Evolutionary conservation across 345 rosid genomes (phyloP), one percentile per base, ranked within the genome.

Genomic region (Brassica incana): DNA sequence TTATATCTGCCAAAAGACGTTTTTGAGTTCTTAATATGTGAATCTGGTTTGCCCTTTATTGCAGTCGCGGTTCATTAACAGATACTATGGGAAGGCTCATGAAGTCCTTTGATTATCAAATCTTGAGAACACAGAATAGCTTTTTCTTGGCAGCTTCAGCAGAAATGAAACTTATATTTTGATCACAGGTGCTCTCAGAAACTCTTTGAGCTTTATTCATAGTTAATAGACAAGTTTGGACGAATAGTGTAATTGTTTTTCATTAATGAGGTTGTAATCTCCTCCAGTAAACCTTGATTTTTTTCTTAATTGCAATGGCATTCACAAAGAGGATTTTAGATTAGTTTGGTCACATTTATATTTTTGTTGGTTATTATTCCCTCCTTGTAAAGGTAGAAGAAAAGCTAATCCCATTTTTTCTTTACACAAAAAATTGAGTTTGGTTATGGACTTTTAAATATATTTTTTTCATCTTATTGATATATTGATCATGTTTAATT

Each of bases 21-120:
- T 48, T 52, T 52, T 52, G 58, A 52, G 58, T 52, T 29, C 20
- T 50, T 27, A 64, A 59, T 29, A 56, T 27, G 30, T 75, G 10
- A 59, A 35, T 27, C 38, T 63, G 3, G 8, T 38, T 45, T 58
- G 27, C 64, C 25, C 56, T 67, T 1, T 36, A 52, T 78, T 81
- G 93, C 93, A 95, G 98, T 87, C 87, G 8, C 80, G 86, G 6
- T 91, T 91, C 83, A 89, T 95, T 68, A 95, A 93, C 86, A 83
- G 99, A 76, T 95, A 95, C 69, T 95, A 93, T 8, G 90, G 99
- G 38, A 93, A 89, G 82, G 99, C 99, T 8, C 91, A 91, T 6
- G 86, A 91, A 81, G 79, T 93, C 75, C 87, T 95, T 48, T 95
- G 87, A 56, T 3, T 52, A n/a, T 43, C 27, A 78, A 5, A 58